Evolutionary conservation across 2,329 filamentous ascomycete genomes (phyloP).

Genomic region (Epichloe uncinata): DNA sequence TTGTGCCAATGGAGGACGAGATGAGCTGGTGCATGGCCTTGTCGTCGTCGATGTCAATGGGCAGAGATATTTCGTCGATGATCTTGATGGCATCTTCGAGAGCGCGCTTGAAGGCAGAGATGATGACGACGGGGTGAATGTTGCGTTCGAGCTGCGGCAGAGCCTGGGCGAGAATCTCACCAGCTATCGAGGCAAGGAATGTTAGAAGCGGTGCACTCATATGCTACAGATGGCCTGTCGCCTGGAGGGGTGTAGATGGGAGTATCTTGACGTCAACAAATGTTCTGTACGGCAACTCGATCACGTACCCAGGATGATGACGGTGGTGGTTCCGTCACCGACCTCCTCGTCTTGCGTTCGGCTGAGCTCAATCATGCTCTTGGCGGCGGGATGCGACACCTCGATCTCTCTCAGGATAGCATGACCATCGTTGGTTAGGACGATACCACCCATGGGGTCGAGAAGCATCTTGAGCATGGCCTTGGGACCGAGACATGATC

Average conservation of each 20-base stretch:
- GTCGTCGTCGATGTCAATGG: conserved; percentile 87
- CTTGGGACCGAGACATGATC: conserved; percentile 98
- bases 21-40: conserved; percentile 92
- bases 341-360: conserved; percentile 98
- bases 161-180: conserved; percentile 92
- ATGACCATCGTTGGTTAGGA: conserved; percentile 96
- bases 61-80: conserved; percentile 83
- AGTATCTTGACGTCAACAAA: conserved; percentile 2
- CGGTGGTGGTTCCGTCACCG: conserved; percentile 92
- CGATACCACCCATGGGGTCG: conserved; percentile 97
- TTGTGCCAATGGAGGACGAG: conserved; percentile 94
- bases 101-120: conserved; percentile 92
- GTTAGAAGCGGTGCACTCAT: conserved; percentile 2
- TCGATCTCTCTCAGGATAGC: conserved; percentile 98
- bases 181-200: conserved; percentile 43
- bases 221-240: background rate
- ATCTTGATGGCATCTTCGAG: conserved; percentile 86
- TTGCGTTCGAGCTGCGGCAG: conserved; percentile 96
- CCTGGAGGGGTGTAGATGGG: conserved; percentile 4
- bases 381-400: conserved; percentile 93
- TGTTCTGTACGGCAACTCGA: background rate
- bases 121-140: conserved; percentile 97
- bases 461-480: conserved; percentile 99
- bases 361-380: conserved; percentile 99
- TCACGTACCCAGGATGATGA: conserved; percentile 77